Percentiles rank a stretch among this genome's conserved stretches.
These are phyloP conservation scores for Fusarium sacchari DNA, from an alignment of 2,329 filamentous ascomycete species.

Conservation along the genomic window DNA sequence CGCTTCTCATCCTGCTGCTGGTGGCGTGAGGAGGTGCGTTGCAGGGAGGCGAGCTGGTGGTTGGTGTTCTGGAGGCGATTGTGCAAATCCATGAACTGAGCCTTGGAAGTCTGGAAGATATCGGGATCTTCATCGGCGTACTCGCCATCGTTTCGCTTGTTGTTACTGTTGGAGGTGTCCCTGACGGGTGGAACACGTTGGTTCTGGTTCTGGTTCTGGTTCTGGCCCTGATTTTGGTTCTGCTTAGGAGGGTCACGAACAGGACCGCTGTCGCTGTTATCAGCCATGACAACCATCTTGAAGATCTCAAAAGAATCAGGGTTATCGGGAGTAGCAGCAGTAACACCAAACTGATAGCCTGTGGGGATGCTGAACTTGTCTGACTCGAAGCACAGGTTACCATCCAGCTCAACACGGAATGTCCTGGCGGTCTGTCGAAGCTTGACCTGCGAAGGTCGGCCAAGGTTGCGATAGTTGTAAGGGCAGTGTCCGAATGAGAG, in stretches of 20 bases:
- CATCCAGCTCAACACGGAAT: slow-evolving; percentile 85
- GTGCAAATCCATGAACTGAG: slow-evolving; percentile 86
- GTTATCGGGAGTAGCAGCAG: slow-evolving; percentile 87
- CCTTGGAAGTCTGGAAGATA: slow-evolving; percentile 58
- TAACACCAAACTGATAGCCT: slow-evolving; percentile 87
- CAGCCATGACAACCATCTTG: slow-evolving; percentile 80
- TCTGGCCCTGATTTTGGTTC: slow-evolving; percentile 8
- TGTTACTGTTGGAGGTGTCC: slow-evolving; percentile 41
- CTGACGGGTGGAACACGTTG: slow-evolving; percentile 17
- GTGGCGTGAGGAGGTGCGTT: slow-evolving; percentile 64
- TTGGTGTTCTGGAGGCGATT: slow-evolving; percentile 80
- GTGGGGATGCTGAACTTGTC: slow-evolving; percentile 80
- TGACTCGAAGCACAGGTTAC: slow-evolving; percentile 83
- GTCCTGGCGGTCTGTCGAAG: slow-evolving; percentile 70
- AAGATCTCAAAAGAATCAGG: slow-evolving; percentile 96
- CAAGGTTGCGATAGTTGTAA: slow-evolving; percentile 91
- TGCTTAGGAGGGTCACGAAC: slow-evolving; percentile 44
- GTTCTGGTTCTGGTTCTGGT: slow-evolving; percentile 19
- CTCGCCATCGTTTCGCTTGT: slow-evolving; percentile 48
- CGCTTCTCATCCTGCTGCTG: slow-evolving; percentile 64
- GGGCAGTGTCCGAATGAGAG: slow-evolving; percentile 94
- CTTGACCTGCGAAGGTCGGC: slow-evolving; percentile 82
- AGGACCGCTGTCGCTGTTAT: slow-evolving; percentile 49
- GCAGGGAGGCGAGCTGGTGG: slow-evolving; percentile 73
- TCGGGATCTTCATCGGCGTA: slow-evolving; percentile 61